These are phyloP conservation scores for Phytophthora colocasiae DNA, from an alignment of 352 stramenopile species.

Conservation along the genomic window DNA sequence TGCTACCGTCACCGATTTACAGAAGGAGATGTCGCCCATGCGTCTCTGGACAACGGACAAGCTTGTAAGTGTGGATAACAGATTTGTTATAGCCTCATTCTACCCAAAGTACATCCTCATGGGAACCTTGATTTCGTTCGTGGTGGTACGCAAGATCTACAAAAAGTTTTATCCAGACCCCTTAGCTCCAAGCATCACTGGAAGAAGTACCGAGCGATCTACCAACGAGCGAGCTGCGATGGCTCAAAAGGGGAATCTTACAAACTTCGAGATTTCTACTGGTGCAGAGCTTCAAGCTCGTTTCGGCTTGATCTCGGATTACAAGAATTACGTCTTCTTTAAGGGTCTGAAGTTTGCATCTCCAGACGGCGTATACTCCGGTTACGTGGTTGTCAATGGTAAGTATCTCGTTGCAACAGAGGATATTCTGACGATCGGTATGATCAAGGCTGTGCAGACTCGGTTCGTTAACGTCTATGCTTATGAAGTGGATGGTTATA, in stretches of 20 bases:
- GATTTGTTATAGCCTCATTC: conserved; percentile 34
- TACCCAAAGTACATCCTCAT: conserved; percentile 41
- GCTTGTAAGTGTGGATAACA: conserved; percentile 26
- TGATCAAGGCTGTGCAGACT: conserved; percentile 44
- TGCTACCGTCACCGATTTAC: conserved; percentile 29
- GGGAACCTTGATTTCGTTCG: conserved; percentile 29
- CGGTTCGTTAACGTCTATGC: conserved; percentile 47
- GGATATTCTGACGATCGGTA: conserved; percentile 40
- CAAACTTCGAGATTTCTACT: conserved; percentile 48
- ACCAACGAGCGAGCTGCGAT: conserved; percentile 33
- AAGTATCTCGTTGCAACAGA: conserved; percentile 51
- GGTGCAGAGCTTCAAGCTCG: conserved; percentile 40
- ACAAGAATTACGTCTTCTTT: conserved; percentile 55
- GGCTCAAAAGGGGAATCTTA: conserved; percentile 40
- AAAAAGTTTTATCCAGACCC: conserved; percentile 35
- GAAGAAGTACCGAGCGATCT: conserved; percentile 33
- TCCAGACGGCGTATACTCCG: conserved; percentile 51
- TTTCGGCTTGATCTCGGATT: conserved; percentile 51
- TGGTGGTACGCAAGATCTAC: conserved; percentile 36
- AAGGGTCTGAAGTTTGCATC: conserved; percentile 57
- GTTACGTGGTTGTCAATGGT: conserved; percentile 52
- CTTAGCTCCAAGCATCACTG: conserved; percentile 31
- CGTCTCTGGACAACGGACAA: conserved; percentile 39
- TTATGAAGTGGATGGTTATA: conserved; percentile 50
- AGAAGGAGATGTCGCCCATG: conserved; percentile 40